Percentiles rank a stretch among this genome's conserved stretches.
phyloP scores from a whole-genome alignment of 2,329 filamentous ascomycete species.

The Paecilomyces variotii region DNA sequence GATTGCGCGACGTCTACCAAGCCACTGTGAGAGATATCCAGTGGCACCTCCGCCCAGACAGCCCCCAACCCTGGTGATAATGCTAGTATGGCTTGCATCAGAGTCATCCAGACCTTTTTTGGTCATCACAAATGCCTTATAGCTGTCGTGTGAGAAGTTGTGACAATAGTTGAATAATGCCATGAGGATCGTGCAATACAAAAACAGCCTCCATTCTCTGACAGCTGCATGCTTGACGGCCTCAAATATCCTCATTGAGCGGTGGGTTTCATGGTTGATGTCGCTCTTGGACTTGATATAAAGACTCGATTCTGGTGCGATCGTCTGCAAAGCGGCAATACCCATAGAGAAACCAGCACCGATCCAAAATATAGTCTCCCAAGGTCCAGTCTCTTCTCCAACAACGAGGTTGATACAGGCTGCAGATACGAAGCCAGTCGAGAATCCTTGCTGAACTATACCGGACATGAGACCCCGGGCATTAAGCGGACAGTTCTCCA shows the following conservation, averaged over 20 bases:
- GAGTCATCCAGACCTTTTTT: slow-evolving; percentile 22
- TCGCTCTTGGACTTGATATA: neutral
- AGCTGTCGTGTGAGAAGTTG: slow-evolving; percentile 33
- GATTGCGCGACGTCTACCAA: slow-evolving; percentile 30
- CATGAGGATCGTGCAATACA: slow-evolving; percentile 30
- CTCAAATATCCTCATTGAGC: neutral
- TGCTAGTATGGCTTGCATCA: slow-evolving; percentile 24
- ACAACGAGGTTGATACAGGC: slow-evolving; percentile 31
- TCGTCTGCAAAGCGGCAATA: neutral
- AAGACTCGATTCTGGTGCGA: neutral
- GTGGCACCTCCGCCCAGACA: slow-evolving; percentile 25
- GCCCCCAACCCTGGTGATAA: slow-evolving; percentile 27
- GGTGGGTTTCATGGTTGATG: neutral
- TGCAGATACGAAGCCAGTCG: slow-evolving; percentile 70
- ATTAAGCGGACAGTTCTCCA: slow-evolving; percentile 63
- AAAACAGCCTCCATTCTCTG: slow-evolving; percentile 20
- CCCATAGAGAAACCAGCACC: neutral
- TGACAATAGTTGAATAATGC: slow-evolving; percentile 27
- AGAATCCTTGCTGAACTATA: slow-evolving; percentile 75
- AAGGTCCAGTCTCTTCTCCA: neutral
- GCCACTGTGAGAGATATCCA: slow-evolving; percentile 28
- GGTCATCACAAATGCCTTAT: slow-evolving; percentile 33
- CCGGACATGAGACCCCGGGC: slow-evolving; percentile 74
- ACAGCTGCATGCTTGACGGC: neutral
- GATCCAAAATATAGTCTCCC: neutral